These are phyloP conservation scores for Solanum ahanhuiri DNA, from an alignment of 257 asterid genomes.

Conservation along the genomic window DNA sequence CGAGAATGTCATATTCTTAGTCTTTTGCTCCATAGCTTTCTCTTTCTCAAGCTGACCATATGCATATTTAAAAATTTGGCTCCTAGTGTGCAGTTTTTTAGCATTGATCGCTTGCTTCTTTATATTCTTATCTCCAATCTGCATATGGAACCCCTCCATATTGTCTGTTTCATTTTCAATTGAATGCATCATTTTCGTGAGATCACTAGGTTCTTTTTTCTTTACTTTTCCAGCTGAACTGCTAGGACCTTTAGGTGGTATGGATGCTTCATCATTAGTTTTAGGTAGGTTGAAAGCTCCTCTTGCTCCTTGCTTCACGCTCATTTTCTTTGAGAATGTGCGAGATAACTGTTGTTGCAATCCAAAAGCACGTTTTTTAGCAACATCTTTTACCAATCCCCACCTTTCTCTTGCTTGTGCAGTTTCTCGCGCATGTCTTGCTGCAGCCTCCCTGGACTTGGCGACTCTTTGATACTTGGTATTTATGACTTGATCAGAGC, in stretches of 20 bases:
- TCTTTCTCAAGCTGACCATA: slow-evolving; percentile 92
- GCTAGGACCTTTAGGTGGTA: slow-evolving; percentile 28
- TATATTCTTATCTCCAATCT: slow-evolving; percentile 57
- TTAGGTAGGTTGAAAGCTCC: neutral
- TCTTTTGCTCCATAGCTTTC: slow-evolving; percentile 82
- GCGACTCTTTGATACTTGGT: slow-evolving; percentile 73
- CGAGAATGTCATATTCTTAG: slow-evolving; percentile 72
- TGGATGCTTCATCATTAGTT: slow-evolving; percentile 5
- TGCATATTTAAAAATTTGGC: slow-evolving; percentile 93
- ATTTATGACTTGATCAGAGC: slow-evolving; percentile 82
- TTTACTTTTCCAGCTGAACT: slow-evolving; percentile 18
- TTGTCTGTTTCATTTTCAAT: slow-evolving; percentile 49
- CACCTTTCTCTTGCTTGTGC: slow-evolving; percentile 88
- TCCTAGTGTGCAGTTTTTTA: slow-evolving; percentile 63
- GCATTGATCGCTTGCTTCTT: slow-evolving; percentile 57
- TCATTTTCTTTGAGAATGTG: slow-evolving; percentile 52
- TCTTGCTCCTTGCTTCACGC: slow-evolving; percentile 17
- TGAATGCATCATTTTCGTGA: slow-evolving; percentile 59
- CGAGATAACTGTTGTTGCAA: slow-evolving; percentile 65
- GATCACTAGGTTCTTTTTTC: slow-evolving; percentile 37
- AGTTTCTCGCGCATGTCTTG: slow-evolving; percentile 81
- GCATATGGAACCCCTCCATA: slow-evolving; percentile 48
- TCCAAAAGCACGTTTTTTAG: slow-evolving; percentile 46
- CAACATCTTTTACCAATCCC: slow-evolving; percentile 65
- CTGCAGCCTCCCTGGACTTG: slow-evolving; percentile 86